phyloP scores from a whole-genome alignment of 176 grass and related monocot species.

The Carex myosuroides region DNA sequence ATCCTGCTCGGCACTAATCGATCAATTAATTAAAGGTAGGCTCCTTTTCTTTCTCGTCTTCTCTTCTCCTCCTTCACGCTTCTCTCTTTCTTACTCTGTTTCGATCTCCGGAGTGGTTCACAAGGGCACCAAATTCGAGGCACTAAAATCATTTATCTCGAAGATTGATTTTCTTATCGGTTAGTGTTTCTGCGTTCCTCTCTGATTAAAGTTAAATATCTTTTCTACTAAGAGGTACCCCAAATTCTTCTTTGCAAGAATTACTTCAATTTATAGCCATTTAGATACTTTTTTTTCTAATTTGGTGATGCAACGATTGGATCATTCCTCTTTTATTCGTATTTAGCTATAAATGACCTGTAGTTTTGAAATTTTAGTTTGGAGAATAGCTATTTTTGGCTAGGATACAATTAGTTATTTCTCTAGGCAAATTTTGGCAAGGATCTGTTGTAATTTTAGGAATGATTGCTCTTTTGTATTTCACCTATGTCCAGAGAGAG shows the following conservation, averaged over 20 bases:
- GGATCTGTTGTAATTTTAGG: neutral
- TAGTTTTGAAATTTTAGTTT: neutral
- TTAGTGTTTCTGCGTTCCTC: neutral
- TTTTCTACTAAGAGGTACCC: neutral
- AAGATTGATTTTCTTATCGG: neutral
- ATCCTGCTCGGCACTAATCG: neutral
- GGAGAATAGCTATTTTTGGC: neutral
- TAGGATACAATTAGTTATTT: neutral
- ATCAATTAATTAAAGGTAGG: neutral
- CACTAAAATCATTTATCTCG: neutral
- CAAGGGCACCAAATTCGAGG: neutral
- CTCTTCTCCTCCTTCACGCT: neutral
- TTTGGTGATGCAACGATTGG: neutral
- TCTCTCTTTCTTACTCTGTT: slow-evolving; percentile 18
- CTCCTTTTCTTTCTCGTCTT: neutral
- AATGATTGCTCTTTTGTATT: neutral
- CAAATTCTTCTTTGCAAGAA: neutral
- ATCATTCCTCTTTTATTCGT: neutral
- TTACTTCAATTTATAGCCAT: neutral
- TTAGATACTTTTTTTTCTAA: neutral
- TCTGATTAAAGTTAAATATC: neutral
- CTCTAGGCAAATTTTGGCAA: neutral
- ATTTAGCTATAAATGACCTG: neutral
- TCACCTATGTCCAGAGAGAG: neutral
- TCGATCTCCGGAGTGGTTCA: neutral